phyloP scores from a whole-genome alignment of 306 rosid species.

The Medicago truncatula region MtrunA17r5.0-ANR NC_053042.1:38988501-38989000 shows the following conservation, averaged over 20 bases:
- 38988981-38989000: constrained; percentile 39
- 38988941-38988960: constrained; percentile 28
- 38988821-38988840: constrained; percentile 44
- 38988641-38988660: constrained; percentile 48
- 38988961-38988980: constrained; percentile 34
- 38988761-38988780: constrained; percentile 74
- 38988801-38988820: constrained; percentile 52
- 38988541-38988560: constrained; percentile 45
- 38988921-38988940: constrained; percentile 40
- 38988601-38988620: constrained; percentile 39
- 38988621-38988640: constrained; percentile 48
- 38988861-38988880: constrained; percentile 37
- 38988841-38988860: constrained; percentile 35
- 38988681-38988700: constrained; percentile 53
- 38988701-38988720: constrained; percentile 62
- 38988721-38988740: constrained; percentile 94
- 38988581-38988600: constrained; percentile 42
- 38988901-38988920: constrained; percentile 40
- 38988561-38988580: constrained; percentile 39
- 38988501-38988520: constrained; percentile 47
- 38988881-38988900: constrained; percentile 33
- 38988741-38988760: constrained; percentile 95
- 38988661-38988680: constrained; percentile 41
- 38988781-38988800: constrained; percentile 57
- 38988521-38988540: constrained; percentile 38